A percentile compares a stretch with the other conserved stretches of the same genome.
Evolutionary conservation across 192 early-diverging fungal species (phyloP).

Genomic region (Backusella australiensis): DNA sequence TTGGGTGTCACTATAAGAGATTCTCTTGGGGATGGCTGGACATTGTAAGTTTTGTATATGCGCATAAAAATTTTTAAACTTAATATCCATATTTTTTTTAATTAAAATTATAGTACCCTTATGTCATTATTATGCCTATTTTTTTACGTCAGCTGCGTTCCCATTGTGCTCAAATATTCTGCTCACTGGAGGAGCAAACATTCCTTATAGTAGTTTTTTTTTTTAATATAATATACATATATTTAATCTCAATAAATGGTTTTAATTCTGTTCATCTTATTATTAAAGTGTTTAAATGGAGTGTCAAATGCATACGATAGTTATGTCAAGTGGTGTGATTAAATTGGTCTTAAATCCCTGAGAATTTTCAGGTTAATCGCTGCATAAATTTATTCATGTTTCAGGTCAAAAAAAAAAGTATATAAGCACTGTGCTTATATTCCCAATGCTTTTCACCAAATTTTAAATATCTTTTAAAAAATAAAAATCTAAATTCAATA

Average conservation of each 20-base stretch:
- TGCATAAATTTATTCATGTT: background rate
- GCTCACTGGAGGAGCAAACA: background rate
- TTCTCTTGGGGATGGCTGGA: slow-evolving; percentile 20
- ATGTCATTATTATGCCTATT: slow-evolving; percentile 1
- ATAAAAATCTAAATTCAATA: background rate
- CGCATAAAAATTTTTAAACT: background rate
- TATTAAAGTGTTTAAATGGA: background rate
- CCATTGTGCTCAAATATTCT: slow-evolving; percentile 9
- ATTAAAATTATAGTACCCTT: slow-evolving; percentile 5
- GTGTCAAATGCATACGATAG: background rate
- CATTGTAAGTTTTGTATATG: slow-evolving; percentile 22
- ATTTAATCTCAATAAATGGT: too few species aligned
- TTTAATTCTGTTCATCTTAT: background rate
- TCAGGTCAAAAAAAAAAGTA: background rate
- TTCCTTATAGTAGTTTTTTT: background rate
- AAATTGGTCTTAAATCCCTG: background rate
- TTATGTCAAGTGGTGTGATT: background rate
- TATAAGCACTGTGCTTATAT: background rate
- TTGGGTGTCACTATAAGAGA: slow-evolving; percentile 11
- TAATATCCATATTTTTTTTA: background rate
- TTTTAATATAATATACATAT: background rate
- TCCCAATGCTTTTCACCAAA: background rate
- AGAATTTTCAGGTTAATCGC: background rate
- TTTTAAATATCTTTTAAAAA: background rate
- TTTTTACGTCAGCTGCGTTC: slow-evolving; percentile 1